A percentile compares a stretch with the other conserved stretches of the same genome.
phyloP scores from a whole-genome alignment of 2,329 filamentous ascomycete genomes.

The Cordyceps cateniannulata region DNA sequence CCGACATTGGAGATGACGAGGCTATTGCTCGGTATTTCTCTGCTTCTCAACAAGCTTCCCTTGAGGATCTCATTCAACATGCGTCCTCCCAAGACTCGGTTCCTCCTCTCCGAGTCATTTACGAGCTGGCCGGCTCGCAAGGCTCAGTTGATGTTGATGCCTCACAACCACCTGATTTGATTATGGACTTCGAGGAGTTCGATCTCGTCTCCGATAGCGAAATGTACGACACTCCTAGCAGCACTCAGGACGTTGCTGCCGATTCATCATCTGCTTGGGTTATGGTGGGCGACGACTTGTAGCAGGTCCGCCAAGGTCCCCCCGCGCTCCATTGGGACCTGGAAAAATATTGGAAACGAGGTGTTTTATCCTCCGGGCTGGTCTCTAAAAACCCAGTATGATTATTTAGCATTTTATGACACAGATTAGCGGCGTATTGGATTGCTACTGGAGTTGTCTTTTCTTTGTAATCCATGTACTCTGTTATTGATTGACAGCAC shows the following conservation, averaged over 20 bases:
- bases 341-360: conserved; percentile 19
- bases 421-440: background rate
- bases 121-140: conserved; percentile 30
- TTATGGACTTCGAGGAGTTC: conserved; percentile 21
- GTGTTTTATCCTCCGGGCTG: conserved; percentile 29
- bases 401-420: conserved; percentile 15
- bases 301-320: conserved; percentile 35
- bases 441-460: background rate
- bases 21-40: conserved; percentile 31
- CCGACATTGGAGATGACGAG: conserved; percentile 34
- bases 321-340: conserved; percentile 23
- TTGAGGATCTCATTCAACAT: conserved; percentile 17
- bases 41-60: conserved; percentile 16
- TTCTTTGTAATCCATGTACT: background rate
- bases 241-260: conserved; percentile 21
- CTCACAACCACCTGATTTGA: conserved; percentile 29
- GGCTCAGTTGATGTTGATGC: conserved; percentile 29
- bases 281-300: conserved; percentile 40
- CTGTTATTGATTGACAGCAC: background rate
- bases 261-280: conserved; percentile 30
- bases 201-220: conserved; percentile 31
- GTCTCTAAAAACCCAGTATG: conserved; percentile 26
- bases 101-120: conserved; percentile 32
- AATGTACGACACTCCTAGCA: conserved; percentile 24
- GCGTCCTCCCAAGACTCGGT: conserved; percentile 17